Base-by-base conservation (phyloP, 2,329 filamentous ascomycete genomes). In the Simplicillium aogashimaense region DNA sequence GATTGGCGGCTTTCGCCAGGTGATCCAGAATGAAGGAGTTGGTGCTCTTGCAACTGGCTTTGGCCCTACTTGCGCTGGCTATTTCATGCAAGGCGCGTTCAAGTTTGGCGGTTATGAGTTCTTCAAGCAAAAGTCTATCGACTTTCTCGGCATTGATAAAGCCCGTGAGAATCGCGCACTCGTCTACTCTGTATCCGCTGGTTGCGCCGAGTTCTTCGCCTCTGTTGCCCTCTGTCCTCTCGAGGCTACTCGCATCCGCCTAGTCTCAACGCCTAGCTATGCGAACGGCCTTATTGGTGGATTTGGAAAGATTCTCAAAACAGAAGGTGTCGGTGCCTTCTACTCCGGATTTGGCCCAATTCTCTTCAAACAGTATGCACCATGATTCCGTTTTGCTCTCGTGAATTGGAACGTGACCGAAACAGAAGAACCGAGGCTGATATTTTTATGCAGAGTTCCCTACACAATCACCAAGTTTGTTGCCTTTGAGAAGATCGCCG, bases 51-150 rank as follows among this genome's bases (percentile, higher is more conserved):
- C 86, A 64, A 94, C 87, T 53, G 86, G 86, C 67, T 76, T 81
- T 64, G 87, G 87, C 53, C 87, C 86, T 57, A 94, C 86, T 60
- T 80, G 81, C 53, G 84, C 86, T 50, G 86, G 86, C 65, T 94
- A 94, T 74, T 94, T 94, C 81, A 81, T 94, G 56, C 86, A 94
- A 72, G 86, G 87, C 61, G 83, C 86, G 56, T 81, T 92, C 76
- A 94, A 94, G 73, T 92, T 92, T 66, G 87, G 87, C 65, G 87
- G 87, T 64, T 94, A 94, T 68, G 87, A 94, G 72, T 82, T 94
- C 71, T 94, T 94, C 83, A 94, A 94, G 82, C 78, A 89, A 72
- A 84, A 92, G 70, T 78, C 72, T 60, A 92, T 94, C 67, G 83
- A 86, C 73, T 47, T 73, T 47, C 67, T 94, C 57, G 87, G 87